Base-by-base conservation (phyloP, 2,329 filamentous ascomycete species). In the Torrubiella hemipterigena region DNA sequence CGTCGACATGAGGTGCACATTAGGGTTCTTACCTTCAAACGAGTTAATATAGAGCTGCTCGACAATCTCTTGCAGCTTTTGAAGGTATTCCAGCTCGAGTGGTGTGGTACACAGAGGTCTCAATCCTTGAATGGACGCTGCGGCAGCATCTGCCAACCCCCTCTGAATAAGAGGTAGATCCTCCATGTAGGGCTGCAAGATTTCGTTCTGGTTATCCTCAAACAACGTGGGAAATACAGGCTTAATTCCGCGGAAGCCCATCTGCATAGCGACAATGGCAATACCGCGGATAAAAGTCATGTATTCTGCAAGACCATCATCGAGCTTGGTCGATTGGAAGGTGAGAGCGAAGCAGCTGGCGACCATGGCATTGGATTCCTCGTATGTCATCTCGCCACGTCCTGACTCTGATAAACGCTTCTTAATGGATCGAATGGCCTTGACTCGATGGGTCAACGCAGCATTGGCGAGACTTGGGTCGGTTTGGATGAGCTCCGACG, bases 381-480 rank as follows among this genome's bases (percentile, higher is more conserved):
- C 67, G 29, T 60, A 58, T 1, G 54, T 54, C 5, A 56, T 56
- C 18, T 51, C 53, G 5, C 51, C 45, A 42, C 55, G 54, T 14
- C 65, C 45, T 4, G 56, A 52, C 28, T 61, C 56, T 9, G 55
- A 48, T 3, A 78, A 51, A 1, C 65, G 60, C 39, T 63, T 64
- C 48, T 77, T 75, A 42, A 77, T 69, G 6, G 70, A 65, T 36
- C 65, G 66, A 43, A 81, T 71, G 6, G 78, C 76, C 36, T 77
- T 70, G 31, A 79, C 56, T 14, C 77, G 72, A 48, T 82, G 77
- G 21, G 59, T 58, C 55, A 81, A 70, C 25, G 77, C 76, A 18
- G 68, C 63, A 11, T 65, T 57, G 11, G 65, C 51, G 13, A 81
- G 63, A 36, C 61, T 62, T 2, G 61, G 48, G 35, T 69, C 70